phyloP scores from a whole-genome alignment of 2,329 filamentous ascomycete genomes.

The Geosmithia putterillii region DNA sequence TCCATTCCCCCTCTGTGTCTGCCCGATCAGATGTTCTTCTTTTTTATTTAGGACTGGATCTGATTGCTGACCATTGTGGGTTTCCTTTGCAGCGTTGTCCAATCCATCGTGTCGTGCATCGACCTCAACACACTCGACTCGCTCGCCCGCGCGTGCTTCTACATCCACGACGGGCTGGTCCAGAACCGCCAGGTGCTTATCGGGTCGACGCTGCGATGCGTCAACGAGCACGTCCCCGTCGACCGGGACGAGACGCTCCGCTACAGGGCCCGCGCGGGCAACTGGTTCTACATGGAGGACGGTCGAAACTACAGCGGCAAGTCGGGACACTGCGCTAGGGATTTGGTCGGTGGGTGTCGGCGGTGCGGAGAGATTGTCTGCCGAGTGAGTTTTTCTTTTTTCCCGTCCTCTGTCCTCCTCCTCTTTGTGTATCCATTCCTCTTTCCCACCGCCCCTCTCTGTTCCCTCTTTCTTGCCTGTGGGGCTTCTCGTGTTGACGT shows the following conservation, averaged over 20 bases:
- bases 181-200: slow-evolving; percentile 68
- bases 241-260: slow-evolving; percentile 44
- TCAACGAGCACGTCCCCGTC: slow-evolving; percentile 50
- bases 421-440: neutral
- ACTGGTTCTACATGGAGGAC: slow-evolving; percentile 49
- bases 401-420: neutral
- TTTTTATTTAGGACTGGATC: too few species aligned
- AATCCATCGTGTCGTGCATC: slow-evolving; percentile 61
- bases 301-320: slow-evolving; percentile 48
- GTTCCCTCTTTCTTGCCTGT: neutral
- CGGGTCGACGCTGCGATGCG: slow-evolving; percentile 65
- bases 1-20: neutral
- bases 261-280: slow-evolving; percentile 41
- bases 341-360: slow-evolving; percentile 76
- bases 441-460: neutral
- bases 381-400: slow-evolving; percentile 45
- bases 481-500: neutral
- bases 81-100: slow-evolving; percentile 56
- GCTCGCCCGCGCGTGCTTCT: slow-evolving; percentile 70
- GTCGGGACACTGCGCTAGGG: slow-evolving; percentile 68
- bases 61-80: too few species aligned
- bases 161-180: slow-evolving; percentile 64
- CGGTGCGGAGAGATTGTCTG: slow-evolving; percentile 69
- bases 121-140: slow-evolving; percentile 82
- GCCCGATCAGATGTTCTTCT: neutral